A percentile compares a stretch with the other conserved stretches of the same genome.
These are phyloP conservation scores for Solanum phureja DNA, from an alignment of 257 asterid species.

Conservation along the genomic window DNA sequence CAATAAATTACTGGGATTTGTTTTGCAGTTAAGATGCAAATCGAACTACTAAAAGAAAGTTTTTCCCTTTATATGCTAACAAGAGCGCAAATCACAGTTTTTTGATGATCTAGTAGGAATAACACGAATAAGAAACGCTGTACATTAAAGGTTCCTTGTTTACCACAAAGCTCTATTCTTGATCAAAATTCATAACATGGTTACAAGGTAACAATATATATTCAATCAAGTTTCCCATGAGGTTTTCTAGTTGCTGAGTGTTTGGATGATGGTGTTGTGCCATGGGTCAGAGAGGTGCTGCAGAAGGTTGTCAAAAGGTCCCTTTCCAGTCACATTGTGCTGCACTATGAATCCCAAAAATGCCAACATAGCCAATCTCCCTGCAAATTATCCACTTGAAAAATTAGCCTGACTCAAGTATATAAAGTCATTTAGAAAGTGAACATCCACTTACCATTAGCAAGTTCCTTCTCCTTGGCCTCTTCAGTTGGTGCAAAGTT, in stretches of 20 bases:
- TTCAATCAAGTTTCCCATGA: neutral
- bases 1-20: neutral
- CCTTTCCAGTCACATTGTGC: conserved; percentile 91
- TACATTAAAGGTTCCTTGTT: neutral
- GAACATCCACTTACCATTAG: conserved; percentile 48
- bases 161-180: conserved; percentile 1
- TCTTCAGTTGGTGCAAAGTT: conserved; percentile 66
- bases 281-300: conserved; percentile 96
- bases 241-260: conserved; percentile 18
- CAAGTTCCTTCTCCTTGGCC: conserved; percentile 91
- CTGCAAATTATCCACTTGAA: conserved; percentile 27
- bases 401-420: neutral
- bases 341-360: conserved; percentile 87
- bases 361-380: conserved; percentile 97
- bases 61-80: neutral
- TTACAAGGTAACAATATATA: neutral
- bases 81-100: neutral
- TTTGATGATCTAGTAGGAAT: neutral
- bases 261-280: conserved; percentile 97
- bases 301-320: conserved; percentile 87
- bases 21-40: neutral
- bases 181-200: neutral
- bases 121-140: neutral
- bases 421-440: neutral
- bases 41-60: neutral